Evolutionary conservation across 768 basidiomycete genomes (phyloP).

Genomic region (Obba rivulosa): DNA sequence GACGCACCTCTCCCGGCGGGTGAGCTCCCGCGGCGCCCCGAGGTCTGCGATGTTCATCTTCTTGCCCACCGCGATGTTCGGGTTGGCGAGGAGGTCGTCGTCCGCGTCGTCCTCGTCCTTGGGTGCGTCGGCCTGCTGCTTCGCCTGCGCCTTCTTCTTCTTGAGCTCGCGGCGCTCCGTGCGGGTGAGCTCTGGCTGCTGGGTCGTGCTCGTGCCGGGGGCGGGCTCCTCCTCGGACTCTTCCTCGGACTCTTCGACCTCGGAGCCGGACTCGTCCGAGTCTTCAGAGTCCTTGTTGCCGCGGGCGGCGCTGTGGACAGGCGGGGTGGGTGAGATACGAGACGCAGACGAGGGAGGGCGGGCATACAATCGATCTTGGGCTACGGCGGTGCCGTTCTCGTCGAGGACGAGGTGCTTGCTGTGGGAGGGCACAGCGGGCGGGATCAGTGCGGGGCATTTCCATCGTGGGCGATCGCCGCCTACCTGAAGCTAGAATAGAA

Average conservation of each 20-base stretch:
- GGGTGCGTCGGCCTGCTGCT: slow-evolving; percentile 31
- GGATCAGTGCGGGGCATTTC: slow-evolving; percentile 9
- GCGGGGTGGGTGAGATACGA: background rate
- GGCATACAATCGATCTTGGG: slow-evolving; percentile 28
- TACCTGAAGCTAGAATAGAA: slow-evolving; percentile 53
- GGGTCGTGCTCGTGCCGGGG: slow-evolving; percentile 22
- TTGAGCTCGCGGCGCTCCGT: slow-evolving; percentile 74
- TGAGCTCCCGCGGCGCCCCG: slow-evolving; percentile 53
- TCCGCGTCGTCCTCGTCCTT: slow-evolving; percentile 32
- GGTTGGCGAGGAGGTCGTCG: slow-evolving; percentile 69
- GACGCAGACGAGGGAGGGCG: background rate
- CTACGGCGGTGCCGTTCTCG: slow-evolving; percentile 48
- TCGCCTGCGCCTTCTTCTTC: slow-evolving; percentile 64
- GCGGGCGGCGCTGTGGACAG: slow-evolving; percentile 12
- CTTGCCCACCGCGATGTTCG: slow-evolving; percentile 64
- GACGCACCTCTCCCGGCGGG: slow-evolving; percentile 59
- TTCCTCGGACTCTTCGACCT: slow-evolving; percentile 40
- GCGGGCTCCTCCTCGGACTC: slow-evolving; percentile 36
- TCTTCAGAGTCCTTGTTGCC: slow-evolving; percentile 35
- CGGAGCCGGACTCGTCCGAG: slow-evolving; percentile 9
- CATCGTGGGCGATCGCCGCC: slow-evolving; percentile 7
- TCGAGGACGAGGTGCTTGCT: slow-evolving; percentile 61
- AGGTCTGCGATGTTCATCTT: slow-evolving; percentile 75
- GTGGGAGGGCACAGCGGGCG: slow-evolving; percentile 2
- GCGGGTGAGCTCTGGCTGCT: slow-evolving; percentile 56